phyloP scores from a whole-genome alignment of 805 yeast species.

The Saccharomycopsis malanga region DNA sequence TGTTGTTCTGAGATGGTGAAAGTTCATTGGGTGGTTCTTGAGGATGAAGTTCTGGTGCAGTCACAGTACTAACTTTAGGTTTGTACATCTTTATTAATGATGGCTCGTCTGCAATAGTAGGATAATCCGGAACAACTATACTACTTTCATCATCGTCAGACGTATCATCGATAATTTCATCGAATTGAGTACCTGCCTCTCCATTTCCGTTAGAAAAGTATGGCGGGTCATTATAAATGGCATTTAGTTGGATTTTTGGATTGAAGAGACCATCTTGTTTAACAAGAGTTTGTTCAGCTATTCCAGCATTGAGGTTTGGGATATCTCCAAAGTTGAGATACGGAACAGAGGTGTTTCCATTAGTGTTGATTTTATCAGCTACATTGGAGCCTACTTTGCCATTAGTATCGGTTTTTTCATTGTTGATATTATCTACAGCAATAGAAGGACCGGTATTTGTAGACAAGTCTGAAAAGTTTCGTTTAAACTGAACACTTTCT shows the following conservation, averaged over 20 bases:
- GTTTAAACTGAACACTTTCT: constrained; percentile 9
- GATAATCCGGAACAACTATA: constrained; percentile 18
- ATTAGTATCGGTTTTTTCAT: neutral
- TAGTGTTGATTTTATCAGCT: neutral
- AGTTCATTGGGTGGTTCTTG: neutral
- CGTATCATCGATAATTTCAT: neutral
- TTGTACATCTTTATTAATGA: constrained; percentile 12
- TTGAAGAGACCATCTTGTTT: neutral
- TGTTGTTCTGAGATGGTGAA: neutral
- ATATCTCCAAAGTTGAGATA: neutral
- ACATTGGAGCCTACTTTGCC: neutral
- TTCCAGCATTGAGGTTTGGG: neutral
- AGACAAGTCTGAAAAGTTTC: constrained; percentile 11
- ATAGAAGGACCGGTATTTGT: constrained; percentile 4
- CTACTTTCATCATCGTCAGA: constrained; percentile 12
- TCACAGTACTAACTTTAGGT: neutral
- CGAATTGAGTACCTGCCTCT: neutral
- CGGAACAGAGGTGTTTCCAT: neutral
- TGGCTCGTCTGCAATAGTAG: constrained; percentile 15
- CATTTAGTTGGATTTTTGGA: neutral
- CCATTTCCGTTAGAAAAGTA: neutral
- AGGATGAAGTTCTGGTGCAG: neutral
- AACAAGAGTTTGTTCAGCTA: neutral
- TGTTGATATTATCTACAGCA: neutral
- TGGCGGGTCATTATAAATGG: neutral